Evolutionary conservation across 768 basidiomycete species (phyloP).

Genomic region (Antrodiella citrinella): DNA sequence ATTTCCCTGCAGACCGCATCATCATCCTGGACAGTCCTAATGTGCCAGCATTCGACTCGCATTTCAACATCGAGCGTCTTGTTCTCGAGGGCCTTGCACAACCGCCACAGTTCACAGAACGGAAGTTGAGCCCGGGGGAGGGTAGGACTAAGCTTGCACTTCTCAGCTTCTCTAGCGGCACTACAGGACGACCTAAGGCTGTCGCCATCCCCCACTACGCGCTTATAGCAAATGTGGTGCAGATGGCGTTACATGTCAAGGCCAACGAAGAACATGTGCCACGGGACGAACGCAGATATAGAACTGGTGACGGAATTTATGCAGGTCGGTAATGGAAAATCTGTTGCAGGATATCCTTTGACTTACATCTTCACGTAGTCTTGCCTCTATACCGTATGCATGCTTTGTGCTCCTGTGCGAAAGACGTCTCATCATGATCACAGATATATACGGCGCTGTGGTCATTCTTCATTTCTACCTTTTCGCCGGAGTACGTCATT

Average conservation of each 20-base stretch:
- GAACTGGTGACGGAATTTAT: conserved; percentile 48
- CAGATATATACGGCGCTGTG: conserved; percentile 39
- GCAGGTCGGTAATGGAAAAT: conserved; percentile 41
- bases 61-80: conserved; percentile 35
- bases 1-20: conserved; percentile 17
- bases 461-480: conserved; percentile 22
- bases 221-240: conserved; percentile 25
- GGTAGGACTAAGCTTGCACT: conserved; percentile 65
- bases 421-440: background rate
- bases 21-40: conserved; percentile 15
- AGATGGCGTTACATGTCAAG: conserved; percentile 16
- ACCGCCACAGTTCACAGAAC: conserved; percentile 38
- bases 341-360: too few species aligned
- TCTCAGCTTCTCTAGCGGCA: conserved; percentile 68
- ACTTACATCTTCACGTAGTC: too few species aligned
- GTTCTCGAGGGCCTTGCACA: conserved; percentile 39
- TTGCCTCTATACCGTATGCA: conserved; percentile 23
- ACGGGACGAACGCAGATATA: conserved; percentile 32
- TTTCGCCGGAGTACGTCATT: conserved; percentile 20
- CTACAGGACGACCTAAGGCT: conserved; percentile 65
- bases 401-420: background rate
- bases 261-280: conserved; percentile 26
- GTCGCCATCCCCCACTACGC: conserved; percentile 34
- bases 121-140: conserved; percentile 46
- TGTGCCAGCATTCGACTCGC: conserved; percentile 12